These are phyloP conservation scores for Candida maltosa DNA, from an alignment of 805 yeast species.

Conservation along the genomic window DNA sequence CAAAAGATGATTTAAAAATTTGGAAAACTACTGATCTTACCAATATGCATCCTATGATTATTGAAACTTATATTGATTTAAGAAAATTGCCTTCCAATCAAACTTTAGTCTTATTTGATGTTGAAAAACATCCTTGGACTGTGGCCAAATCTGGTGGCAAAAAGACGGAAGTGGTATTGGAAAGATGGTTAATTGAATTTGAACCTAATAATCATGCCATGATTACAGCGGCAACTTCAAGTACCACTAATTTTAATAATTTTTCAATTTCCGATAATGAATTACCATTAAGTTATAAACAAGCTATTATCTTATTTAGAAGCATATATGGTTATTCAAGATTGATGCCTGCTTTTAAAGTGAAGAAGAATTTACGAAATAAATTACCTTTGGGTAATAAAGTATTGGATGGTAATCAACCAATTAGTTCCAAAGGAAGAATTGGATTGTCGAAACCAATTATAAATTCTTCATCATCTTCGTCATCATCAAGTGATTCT, in stretches of 20 bases:
- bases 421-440: conserved; percentile 78
- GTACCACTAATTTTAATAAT: conserved; percentile 17
- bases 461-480: conserved; percentile 21
- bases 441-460: conserved; percentile 76
- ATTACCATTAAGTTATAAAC: conserved; percentile 67
- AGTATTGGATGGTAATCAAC: conserved; percentile 70
- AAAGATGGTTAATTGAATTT: conserved; percentile 88
- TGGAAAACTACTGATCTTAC: conserved; percentile 55
- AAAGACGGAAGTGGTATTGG: conserved; percentile 84
- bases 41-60: conserved; percentile 72
- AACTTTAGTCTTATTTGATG: conserved; percentile 56
- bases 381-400: conserved; percentile 52
- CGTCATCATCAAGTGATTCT: conserved; percentile 32
- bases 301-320: conserved; percentile 70
- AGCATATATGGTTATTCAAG: conserved; percentile 64
- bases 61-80: conserved; percentile 78
- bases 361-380: conserved; percentile 35
- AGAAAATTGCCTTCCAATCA: conserved; percentile 55
- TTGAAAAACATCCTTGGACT: conserved; percentile 49
- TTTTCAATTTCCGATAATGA: conserved; percentile 47
- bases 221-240: too few relatives aligned
- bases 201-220: conserved; percentile 36
- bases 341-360: conserved; percentile 68
- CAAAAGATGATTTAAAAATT: conserved; percentile 54
- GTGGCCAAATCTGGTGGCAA: conserved; percentile 55